Base-by-base conservation (phyloP, 192 early-diverging fungal species). In the Backusella parvicylindrica region DNA sequence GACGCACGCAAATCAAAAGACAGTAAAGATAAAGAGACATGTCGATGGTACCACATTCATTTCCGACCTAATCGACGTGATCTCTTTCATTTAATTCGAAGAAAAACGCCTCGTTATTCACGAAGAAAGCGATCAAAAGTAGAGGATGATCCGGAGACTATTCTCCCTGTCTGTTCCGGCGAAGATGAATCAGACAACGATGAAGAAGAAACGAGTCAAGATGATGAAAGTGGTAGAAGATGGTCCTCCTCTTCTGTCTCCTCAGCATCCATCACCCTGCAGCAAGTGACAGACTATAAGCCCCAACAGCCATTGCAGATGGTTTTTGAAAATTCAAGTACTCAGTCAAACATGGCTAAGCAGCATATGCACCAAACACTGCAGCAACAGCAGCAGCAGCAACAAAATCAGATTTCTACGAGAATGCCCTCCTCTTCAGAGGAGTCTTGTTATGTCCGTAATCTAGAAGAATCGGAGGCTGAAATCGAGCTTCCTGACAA, bases 1-100 rank as follows among this genome's bases (percentile, higher is more conserved):
- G 84, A 85, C 69, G 84, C 84, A 16, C 73, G 84, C 6, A 85
- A 85, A 81, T 85, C 79, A 69, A 85, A 85, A 74, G 82, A 83
- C 40, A 78, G 68, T 40, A 80, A 78, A 41, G 80, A 76, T 40
- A 83, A 80, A 64, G 82, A 83, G 26, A 77, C 76, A 13, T 85
- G 84, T 69, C 75, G 82, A 64, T 85, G 82, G 77, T 78, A 82
- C 41, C 84, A 85, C 67, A 64, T 75, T 16, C 71, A 85, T 63
- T 85, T 85, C 41, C 75, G 77, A 31, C 84, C 82, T 49, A 74
- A 77, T 37, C 50, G 81, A 18, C 76, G 75, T 47, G 84, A 85
- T 56, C 50, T 85, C 18, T 79, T 85, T 37, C 74, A 82, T 65
- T 68, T 81, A 32, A 85, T 85, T 30, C 68, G 79, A 28, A 74